phyloP scores from a whole-genome alignment of 306 rosid genomes.

The Nissolia schottii region DNA sequence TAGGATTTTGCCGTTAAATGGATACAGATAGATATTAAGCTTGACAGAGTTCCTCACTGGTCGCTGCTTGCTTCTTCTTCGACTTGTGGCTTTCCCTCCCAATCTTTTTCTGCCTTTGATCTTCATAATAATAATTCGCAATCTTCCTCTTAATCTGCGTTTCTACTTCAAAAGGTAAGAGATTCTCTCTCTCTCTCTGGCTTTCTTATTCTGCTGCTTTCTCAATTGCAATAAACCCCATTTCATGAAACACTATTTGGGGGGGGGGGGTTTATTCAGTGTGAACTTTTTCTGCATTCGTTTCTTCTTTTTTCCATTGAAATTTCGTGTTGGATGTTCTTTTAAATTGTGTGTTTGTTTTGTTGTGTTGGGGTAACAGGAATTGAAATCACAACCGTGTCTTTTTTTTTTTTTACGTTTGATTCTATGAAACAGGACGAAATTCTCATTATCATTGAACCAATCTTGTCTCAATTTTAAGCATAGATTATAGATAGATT shows the following conservation, averaged over 20 bases:
- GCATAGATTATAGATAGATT: too few relatives aligned
- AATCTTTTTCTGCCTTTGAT: neutral
- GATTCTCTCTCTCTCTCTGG: neutral
- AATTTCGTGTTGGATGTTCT: too few relatives aligned
- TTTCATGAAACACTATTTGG: neutral
- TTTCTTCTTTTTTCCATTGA: too few relatives aligned
- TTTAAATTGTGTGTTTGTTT: too few relatives aligned
- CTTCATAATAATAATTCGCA: neutral
- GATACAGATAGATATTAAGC: neutral
- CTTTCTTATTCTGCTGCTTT: neutral
- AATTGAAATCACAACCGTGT: too few relatives aligned
- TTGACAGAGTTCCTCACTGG: neutral
- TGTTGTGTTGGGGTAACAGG: too few relatives aligned
- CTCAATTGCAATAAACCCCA: neutral
- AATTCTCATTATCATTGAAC: too few relatives aligned
- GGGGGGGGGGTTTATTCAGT: neutral
- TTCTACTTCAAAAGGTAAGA: slow-evolving; percentile 16
- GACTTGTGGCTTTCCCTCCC: neutral
- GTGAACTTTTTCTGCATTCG: neutral
- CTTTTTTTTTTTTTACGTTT: too few relatives aligned
- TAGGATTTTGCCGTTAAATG: too few relatives aligned
- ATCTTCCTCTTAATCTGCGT: neutral
- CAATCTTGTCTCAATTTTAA: too few relatives aligned
- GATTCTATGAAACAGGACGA: too few relatives aligned
- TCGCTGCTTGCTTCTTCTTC: neutral